These are phyloP conservation scores for Globisporangium irregulare DNA, from an alignment of 352 stramenopile genomes.

Conservation along the genomic window DNA sequence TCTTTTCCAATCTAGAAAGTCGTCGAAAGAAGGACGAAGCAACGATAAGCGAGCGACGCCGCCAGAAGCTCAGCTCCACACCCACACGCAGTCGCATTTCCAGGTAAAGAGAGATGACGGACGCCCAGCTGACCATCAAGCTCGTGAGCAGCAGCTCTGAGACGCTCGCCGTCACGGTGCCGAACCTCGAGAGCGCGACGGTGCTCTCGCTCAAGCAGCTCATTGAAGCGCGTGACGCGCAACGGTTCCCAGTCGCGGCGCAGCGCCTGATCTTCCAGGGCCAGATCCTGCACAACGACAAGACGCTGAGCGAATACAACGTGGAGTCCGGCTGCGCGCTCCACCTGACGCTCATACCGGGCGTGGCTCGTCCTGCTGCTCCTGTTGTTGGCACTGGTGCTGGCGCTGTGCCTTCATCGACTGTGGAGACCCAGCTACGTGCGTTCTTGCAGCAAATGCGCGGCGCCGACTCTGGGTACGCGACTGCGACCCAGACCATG, in stretches of 20 bases:
- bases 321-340: constrained; percentile 59
- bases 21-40: constrained; percentile 4
- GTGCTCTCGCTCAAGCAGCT: constrained; percentile 66
- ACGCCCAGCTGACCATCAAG: constrained; percentile 60
- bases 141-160: constrained; percentile 65
- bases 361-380: constrained; percentile 19
- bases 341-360: constrained; percentile 63
- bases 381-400: constrained; percentile 10
- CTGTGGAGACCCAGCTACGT: constrained; percentile 30
- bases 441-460: constrained; percentile 61
- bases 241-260: constrained; percentile 55
- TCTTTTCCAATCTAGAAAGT: constrained; percentile 5
- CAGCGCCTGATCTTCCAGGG: constrained; percentile 88
- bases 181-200: constrained; percentile 36
- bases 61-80: background rate
- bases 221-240: constrained; percentile 52
- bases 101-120: background rate
- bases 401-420: constrained; percentile 12
- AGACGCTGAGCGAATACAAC: constrained; percentile 62
- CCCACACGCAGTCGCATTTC: background rate
- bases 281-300: constrained; percentile 78
- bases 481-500: constrained; percentile 56
- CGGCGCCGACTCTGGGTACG: constrained; percentile 35
- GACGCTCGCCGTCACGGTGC: constrained; percentile 43
- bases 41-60: background rate